These are phyloP conservation scores for Nematocida sp. DNA, from an alignment of 371 early-diverging fungal species.

Conservation along the genomic window DNA sequence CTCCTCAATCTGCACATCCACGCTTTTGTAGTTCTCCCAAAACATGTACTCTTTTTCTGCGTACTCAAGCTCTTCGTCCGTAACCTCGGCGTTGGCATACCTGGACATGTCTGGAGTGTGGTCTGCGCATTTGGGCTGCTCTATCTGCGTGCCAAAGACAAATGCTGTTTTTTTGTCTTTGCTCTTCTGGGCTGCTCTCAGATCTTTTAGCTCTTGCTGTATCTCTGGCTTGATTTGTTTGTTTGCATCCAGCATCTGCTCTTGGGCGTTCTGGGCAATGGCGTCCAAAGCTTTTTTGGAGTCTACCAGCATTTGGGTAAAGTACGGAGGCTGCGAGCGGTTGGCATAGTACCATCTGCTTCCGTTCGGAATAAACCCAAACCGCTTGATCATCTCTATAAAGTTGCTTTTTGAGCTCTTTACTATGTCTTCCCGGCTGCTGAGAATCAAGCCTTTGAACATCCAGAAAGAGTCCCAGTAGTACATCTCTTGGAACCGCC, in stretches of 20 bases:
- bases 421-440: slow-evolving; percentile 67
- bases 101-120: neutral
- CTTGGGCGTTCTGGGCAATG: neutral
- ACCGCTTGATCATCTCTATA: slow-evolving; percentile 68
- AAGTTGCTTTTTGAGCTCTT: slow-evolving; percentile 70
- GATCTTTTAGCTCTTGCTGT: neutral
- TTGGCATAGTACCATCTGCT: slow-evolving; percentile 75
- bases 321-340: slow-evolving; percentile 75
- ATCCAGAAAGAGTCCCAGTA: slow-evolving; percentile 83
- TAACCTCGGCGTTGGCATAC: neutral
- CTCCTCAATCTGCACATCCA: neutral
- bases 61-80: neutral
- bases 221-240: slow-evolving; percentile 5
- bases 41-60: slow-evolving; percentile 35
- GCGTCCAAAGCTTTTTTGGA: neutral
- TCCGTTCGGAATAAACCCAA: slow-evolving; percentile 79
- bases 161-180: neutral
- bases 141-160: neutral
- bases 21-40: slow-evolving; percentile 12
- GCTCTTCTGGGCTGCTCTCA: slow-evolving; percentile 1
- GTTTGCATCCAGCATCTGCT: neutral
- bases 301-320: slow-evolving; percentile 26
- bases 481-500: slow-evolving; percentile 77
- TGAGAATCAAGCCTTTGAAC: slow-evolving; percentile 70
- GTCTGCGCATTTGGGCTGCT: neutral